These are phyloP conservation scores for Cladosporium sp. DNA, from an alignment of 2,329 filamentous ascomycete genomes.

Conservation along the genomic window DNA sequence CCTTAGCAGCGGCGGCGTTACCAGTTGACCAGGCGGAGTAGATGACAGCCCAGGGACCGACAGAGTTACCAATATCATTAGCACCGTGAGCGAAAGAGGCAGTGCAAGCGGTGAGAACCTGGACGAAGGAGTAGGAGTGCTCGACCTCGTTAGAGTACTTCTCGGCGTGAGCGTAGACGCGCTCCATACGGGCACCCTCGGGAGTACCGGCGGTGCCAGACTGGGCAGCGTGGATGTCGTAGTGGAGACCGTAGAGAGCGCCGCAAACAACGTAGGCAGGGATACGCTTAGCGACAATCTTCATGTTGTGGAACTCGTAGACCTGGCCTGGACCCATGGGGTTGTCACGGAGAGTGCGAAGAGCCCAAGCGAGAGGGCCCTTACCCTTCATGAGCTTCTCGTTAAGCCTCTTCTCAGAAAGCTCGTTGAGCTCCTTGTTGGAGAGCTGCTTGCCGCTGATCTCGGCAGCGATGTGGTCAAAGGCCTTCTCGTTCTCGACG, in stretches of 20 bases:
- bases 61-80: constrained; percentile 62
- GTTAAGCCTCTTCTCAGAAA: constrained; percentile 56
- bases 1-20: constrained; percentile 51
- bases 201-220: constrained; percentile 66
- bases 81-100: constrained; percentile 69
- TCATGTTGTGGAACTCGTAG: constrained; percentile 70
- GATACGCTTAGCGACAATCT: constrained; percentile 58
- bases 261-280: constrained; percentile 63
- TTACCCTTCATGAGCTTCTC: constrained; percentile 58
- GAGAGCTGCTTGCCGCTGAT: constrained; percentile 41
- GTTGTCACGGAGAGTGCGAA: constrained; percentile 71
- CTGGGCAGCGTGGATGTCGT: constrained; percentile 77
- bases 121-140: constrained; percentile 63
- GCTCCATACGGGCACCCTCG: constrained; percentile 64
- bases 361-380: constrained; percentile 76
- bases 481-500: constrained; percentile 33
- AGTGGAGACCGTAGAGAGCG: constrained; percentile 69
- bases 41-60: constrained; percentile 61
- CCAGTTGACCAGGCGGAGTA: constrained; percentile 57
- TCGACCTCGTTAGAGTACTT: constrained; percentile 62
- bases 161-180: constrained; percentile 53
- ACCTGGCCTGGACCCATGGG: constrained; percentile 67
- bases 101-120: constrained; percentile 65
- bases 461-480: constrained; percentile 34
- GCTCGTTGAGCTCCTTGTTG: constrained; percentile 60